Evolutionary conservation across 352 stramenopile genomes (phyloP).

Genomic region (Globisporangium paroecandrum): DNA sequence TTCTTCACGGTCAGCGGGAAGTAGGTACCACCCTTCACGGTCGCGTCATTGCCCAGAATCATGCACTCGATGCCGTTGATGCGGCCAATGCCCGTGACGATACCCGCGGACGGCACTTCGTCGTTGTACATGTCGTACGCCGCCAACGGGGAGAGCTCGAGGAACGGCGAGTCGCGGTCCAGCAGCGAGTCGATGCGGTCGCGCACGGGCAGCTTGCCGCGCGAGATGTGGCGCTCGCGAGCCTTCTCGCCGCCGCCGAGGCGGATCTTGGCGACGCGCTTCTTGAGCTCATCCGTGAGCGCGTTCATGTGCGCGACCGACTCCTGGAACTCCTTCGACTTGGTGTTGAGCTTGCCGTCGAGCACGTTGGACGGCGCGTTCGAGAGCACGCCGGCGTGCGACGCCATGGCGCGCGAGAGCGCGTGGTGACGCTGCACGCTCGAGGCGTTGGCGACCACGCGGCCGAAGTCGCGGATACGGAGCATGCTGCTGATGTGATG

Average conservation of each 20-base stretch:
- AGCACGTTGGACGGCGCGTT: slow-evolving; percentile 47
- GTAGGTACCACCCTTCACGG: slow-evolving; percentile 98
- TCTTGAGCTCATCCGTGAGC: slow-evolving; percentile 44
- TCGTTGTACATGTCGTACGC: slow-evolving; percentile 84
- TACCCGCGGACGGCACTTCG: slow-evolving; percentile 79
- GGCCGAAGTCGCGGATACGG: slow-evolving; percentile 15
- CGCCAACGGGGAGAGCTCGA: slow-evolving; percentile 93
- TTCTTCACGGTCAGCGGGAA: slow-evolving; percentile 99
- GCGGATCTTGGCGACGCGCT: slow-evolving; percentile 38
- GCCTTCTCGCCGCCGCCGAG: slow-evolving; percentile 68
- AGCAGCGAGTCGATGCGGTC: slow-evolving; percentile 95
- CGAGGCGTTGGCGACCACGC: slow-evolving; percentile 7
- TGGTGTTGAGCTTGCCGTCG: slow-evolving; percentile 59
- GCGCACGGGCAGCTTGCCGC: slow-evolving; percentile 81
- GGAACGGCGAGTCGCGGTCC: slow-evolving; percentile 93
- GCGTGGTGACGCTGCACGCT: slow-evolving; percentile 1
- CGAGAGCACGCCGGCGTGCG: slow-evolving; percentile 33
- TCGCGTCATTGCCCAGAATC: slow-evolving; percentile 98
- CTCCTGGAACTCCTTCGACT: slow-evolving; percentile 54
- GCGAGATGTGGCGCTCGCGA: slow-evolving; percentile 62
- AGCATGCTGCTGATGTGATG: slow-evolving; percentile 1
- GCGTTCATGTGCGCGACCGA: slow-evolving; percentile 55
- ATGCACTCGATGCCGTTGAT: slow-evolving; percentile 91
- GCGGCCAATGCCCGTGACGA: slow-evolving; percentile 89
- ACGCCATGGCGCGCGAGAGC: slow-evolving; percentile 24